Evolutionary conservation across 345 rosid genomes (phyloP).

Genomic region (Conringia planisiliqua): DNA sequence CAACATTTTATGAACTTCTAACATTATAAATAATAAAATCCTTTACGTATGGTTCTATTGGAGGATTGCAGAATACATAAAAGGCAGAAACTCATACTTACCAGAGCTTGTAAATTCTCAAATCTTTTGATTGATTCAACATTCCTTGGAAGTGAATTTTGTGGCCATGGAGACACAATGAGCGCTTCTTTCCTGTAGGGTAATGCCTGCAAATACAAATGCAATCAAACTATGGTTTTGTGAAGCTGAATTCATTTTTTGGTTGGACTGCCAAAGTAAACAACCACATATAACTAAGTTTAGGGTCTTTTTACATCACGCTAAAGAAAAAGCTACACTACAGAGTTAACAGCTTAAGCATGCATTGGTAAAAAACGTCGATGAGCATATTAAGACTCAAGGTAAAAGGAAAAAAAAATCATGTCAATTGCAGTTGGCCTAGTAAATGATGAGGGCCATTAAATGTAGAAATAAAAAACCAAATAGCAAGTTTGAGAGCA

Average conservation of each 20-base stretch:
- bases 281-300: neutral
- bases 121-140: constrained; percentile 59
- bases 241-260: neutral
- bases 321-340: neutral
- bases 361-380: neutral
- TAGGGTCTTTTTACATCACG: neutral
- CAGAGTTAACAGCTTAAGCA: constrained; percentile 13
- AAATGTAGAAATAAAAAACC: neutral
- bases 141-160: constrained; percentile 67
- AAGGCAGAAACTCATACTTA: constrained; percentile 36
- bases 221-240: neutral
- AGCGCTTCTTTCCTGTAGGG: constrained; percentile 75
- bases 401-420: neutral
- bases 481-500: neutral
- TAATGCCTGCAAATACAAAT: constrained; percentile 56
- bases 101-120: constrained; percentile 89
- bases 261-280: constrained; percentile 2
- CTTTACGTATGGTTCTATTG: neutral
- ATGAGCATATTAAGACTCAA: neutral
- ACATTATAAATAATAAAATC: neutral
- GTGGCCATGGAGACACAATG: constrained; percentile 87
- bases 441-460: neutral
- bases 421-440: neutral
- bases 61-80: neutral
- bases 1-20: constrained; percentile 9